Percentiles rank a stretch among this genome's conserved stretches.
phyloP scores from a whole-genome alignment of 768 basidiomycete species.

The Tulasnella sp. region DNA sequence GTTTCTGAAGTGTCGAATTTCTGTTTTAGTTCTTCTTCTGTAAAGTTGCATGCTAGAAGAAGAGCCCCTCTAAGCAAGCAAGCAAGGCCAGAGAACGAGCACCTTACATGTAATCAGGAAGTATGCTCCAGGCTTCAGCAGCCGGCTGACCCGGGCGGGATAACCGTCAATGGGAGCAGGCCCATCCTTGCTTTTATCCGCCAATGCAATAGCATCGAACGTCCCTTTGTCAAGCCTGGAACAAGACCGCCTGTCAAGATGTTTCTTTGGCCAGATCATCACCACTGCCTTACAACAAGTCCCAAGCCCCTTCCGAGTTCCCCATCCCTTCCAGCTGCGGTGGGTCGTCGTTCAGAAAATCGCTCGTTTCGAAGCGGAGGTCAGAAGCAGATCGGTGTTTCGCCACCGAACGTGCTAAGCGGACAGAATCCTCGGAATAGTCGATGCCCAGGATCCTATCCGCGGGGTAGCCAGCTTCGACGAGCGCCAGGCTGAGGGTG shows the following conservation, averaged over 20 bases:
- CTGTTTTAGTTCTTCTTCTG: constrained; percentile 59
- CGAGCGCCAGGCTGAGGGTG: constrained; percentile 59
- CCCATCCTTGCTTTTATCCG: constrained; percentile 49
- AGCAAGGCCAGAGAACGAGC: neutral
- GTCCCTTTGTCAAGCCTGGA: constrained; percentile 71
- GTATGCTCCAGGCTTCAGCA: constrained; percentile 58
- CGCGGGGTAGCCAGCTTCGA: constrained; percentile 54
- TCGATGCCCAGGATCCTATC: constrained; percentile 57
- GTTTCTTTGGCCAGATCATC: neutral
- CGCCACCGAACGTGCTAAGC: constrained; percentile 54
- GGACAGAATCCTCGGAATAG: constrained; percentile 57
- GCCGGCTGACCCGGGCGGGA: constrained; percentile 45
- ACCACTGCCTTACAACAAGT: constrained; percentile 40
- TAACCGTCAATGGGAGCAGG: constrained; percentile 50
- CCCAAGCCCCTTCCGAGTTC: constrained; percentile 43
- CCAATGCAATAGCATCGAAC: constrained; percentile 75
- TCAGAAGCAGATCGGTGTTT: constrained; percentile 33
- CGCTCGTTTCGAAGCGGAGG: constrained; percentile 52
- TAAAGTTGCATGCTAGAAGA: constrained; percentile 72
- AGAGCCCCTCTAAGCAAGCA: neutral
- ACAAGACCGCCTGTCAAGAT: neutral
- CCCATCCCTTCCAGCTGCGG: constrained; percentile 20
- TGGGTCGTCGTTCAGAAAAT: constrained; percentile 57
- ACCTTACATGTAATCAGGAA: constrained; percentile 74
- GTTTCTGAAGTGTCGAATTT: constrained; percentile 45